Base-by-base conservation (phyloP, 306 rosid genomes). In the Quercus engelmannii region DNA sequence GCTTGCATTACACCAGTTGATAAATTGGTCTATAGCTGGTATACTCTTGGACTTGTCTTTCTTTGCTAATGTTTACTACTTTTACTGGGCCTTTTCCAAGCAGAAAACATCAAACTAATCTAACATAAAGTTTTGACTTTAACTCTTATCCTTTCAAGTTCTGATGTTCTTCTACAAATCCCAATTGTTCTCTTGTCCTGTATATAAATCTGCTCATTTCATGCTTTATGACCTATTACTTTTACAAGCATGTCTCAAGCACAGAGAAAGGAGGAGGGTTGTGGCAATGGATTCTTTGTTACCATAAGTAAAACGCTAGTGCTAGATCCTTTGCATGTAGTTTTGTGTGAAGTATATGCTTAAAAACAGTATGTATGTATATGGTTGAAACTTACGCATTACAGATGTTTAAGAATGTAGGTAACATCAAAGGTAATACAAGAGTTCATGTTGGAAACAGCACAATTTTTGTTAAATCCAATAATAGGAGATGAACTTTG, bases 11-110 rank as follows among this genome's bases (percentile, higher is more conserved):
- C 93, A 93, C 86, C 98, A 93, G 85, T 74, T 90, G 78, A 74
- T 87, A 74, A 93, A 90, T 78, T 91, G 97, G 98, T 85, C 71
- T 65, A 54, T 93, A 82, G 93, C 97, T 54, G 97, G 98, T 93
- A 91, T 84, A 78, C 55, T 69, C 67, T 82, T 73, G 43, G 49
- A 83, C 76, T 80, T 70, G 57, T 69, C 69, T 74, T 35, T 54
- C 54, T 78, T 78, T 75, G 58, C 55, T 51, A 61, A 41, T 58
- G 31, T 64, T 74, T 31, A 31, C 31, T 55, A n/a, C 15, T 69
- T 13, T 33, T 19, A 11, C 56, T 12, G 57, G 46, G 64, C 41
- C 62, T 69, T 69, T 56, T 74, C 51, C 71, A 7, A 68, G 51
- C 17, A 49, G 68, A 25, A 31, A 21, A 56, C 19, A 68, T 17